phyloP scores from a whole-genome alignment of 495 filamentous ascomycete species.

The Glonium stellatum region DNA sequence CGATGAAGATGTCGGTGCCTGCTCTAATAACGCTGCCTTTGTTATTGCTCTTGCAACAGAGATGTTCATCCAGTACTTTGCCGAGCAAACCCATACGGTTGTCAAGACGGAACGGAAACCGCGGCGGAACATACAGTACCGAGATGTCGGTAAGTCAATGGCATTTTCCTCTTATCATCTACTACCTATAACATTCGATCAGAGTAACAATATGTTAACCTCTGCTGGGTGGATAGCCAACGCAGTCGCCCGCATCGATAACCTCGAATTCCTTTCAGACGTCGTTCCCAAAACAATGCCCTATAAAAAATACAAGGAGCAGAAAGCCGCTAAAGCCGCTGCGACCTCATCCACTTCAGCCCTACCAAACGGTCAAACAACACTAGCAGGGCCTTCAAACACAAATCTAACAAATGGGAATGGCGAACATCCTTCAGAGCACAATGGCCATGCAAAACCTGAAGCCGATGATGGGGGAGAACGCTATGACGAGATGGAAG shows the following conservation, averaged over 20 bases:
- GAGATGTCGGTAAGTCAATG: conserved; percentile 62
- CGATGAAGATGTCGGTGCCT: conserved; percentile 75
- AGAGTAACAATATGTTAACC: not conserved
- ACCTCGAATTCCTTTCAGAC: conserved; percentile 91
- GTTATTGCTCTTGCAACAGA: conserved; percentile 89
- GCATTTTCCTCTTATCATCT: not conserved
- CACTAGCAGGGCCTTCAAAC: conserved; percentile 2
- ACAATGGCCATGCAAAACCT: not conserved
- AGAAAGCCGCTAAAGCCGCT: conserved; percentile 9
- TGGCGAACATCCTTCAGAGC: not conserved
- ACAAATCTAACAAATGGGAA: conserved; percentile 4
- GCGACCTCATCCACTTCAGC: not conserved
- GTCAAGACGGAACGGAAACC: conserved; percentile 87
- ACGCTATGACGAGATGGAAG: conserved; percentile 17
- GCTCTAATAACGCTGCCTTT: conserved; percentile 92
- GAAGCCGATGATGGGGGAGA: conserved; percentile 6
- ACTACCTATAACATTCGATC: not conserved
- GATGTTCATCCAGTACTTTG: conserved; percentile 91
- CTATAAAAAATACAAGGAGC: conserved; percentile 67
- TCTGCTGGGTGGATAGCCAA: conserved; percentile 49
- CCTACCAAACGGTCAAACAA: not conserved
- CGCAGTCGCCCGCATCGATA: conserved; percentile 81
- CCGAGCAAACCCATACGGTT: conserved; percentile 77
- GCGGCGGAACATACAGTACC: conserved; percentile 90
- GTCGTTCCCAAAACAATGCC: conserved; percentile 79